A percentile compares a stretch with the other conserved stretches of the same genome.
phyloP scores from a whole-genome alignment of 2,329 filamentous ascomycete species.

The Knufia fluminis region DNA sequence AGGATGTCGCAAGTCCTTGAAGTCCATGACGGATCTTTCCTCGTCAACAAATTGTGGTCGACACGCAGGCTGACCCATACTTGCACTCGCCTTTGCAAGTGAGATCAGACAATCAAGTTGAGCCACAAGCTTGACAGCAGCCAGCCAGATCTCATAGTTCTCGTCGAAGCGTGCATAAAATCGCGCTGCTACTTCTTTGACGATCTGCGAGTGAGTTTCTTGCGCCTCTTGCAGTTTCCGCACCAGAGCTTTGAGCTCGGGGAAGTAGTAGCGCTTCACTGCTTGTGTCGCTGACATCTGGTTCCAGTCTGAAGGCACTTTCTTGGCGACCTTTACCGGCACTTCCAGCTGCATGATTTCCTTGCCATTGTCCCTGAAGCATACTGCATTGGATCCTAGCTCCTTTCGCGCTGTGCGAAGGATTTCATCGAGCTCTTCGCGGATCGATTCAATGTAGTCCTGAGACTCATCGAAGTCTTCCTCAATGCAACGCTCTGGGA shows the following conservation, averaged over 20 bases:
- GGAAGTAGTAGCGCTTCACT: conserved; percentile 90
- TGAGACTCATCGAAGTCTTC: conserved; percentile 84
- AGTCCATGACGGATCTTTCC: conserved; percentile 79
- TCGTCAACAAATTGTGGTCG: conserved; percentile 79
- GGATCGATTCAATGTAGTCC: conserved; percentile 64
- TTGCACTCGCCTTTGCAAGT: conserved; percentile 76
- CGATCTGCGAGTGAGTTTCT: conserved; percentile 83
- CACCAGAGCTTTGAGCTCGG: conserved; percentile 71
- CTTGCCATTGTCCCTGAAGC: conserved; percentile 81
- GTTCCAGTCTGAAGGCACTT: conserved; percentile 74
- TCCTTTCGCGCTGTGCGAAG: conserved; percentile 63
- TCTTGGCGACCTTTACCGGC: conserved; percentile 67
- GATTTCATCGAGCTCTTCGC: conserved; percentile 60
- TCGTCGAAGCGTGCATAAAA: conserved; percentile 85
- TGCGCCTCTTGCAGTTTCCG: conserved; percentile 86
- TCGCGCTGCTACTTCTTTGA: conserved; percentile 72
- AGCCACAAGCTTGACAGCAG: conserved; percentile 78
- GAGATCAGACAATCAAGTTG: conserved; percentile 94
- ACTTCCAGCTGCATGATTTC: conserved; percentile 95
- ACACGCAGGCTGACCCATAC: conserved; percentile 77
- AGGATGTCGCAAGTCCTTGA: conserved; percentile 84
- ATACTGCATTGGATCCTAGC: conserved; percentile 63
- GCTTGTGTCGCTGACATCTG: conserved; percentile 91
- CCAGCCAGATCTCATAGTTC: conserved; percentile 76
- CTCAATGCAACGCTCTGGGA: conserved; percentile 80